These are phyloP conservation scores for Trichosporon sp. DNA, from an alignment of 1,284 basidiomycete species.

Conservation along the genomic window DNA sequence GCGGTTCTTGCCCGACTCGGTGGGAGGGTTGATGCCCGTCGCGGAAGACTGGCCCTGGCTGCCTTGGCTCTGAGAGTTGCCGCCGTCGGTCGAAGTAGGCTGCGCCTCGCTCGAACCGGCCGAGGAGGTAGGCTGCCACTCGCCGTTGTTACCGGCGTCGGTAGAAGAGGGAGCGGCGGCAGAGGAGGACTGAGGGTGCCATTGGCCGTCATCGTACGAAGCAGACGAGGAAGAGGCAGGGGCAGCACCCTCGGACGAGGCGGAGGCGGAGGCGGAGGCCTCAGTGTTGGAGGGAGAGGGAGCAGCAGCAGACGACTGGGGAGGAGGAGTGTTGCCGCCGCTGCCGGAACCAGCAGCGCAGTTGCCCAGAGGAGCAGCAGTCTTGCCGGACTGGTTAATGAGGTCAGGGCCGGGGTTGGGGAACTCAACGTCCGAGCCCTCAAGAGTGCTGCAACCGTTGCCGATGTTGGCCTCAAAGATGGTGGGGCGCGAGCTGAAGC, in stretches of 20 bases:
- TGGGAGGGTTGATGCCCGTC: background rate
- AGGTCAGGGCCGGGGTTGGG: conserved; percentile 33
- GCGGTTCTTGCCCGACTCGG: conserved; percentile 13
- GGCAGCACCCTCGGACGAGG: background rate
- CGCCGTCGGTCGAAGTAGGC: background rate
- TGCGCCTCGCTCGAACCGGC: background rate
- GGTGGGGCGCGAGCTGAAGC: conserved; percentile 39
- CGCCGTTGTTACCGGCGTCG: background rate
- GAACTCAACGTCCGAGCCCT: conserved; percentile 28
- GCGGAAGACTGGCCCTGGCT: background rate
- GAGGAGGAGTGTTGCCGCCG: conserved; percentile 4
- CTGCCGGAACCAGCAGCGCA: conserved; percentile 6
- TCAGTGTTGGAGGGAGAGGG: background rate
- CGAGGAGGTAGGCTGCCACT: background rate
- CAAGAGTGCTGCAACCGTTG: conserved; percentile 51
- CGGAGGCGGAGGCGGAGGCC: background rate
- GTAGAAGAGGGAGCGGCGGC: background rate
- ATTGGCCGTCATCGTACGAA: conserved; percentile 13
- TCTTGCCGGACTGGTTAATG: conserved; percentile 8
- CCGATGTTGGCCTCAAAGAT: conserved; percentile 57
- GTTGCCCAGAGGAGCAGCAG: conserved; percentile 18
- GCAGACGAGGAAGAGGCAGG: conserved; percentile 19
- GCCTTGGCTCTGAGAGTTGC: background rate
- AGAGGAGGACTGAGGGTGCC: conserved; percentile 7
- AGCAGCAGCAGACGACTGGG: background rate